Evolutionary conservation across 768 basidiomycete species (phyloP), one percentile per base, ranked within the genome.

Genomic region (Holtermanniella nyarrowii): DNA sequence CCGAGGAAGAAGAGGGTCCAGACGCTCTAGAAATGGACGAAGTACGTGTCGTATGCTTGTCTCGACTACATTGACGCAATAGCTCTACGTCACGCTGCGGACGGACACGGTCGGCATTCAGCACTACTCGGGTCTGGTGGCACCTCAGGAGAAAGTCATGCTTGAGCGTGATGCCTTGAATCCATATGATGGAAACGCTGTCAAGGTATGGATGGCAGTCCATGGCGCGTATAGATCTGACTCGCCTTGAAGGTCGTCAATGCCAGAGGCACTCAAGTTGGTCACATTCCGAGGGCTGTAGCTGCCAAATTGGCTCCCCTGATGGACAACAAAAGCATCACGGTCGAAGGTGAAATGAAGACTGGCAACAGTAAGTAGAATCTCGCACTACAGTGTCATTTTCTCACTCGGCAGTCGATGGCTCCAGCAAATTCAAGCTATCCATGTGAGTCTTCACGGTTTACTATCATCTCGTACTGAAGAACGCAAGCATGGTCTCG

Each of bases 51-150:
- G 31, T 37, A 37, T 37, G 31, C 16, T 37, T 7, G n/a, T n/a
- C n/a, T n/a, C n/a, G n/a, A n/a, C n/a, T n/a, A 37, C 31, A 7
- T 37, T 37, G 7, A 37, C 31, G 16, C 31, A 1, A 0, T 40
- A 89, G 68, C 67, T 86, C 20, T 86, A 84, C 63, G 78, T 80
- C 41, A 75, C 72, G 13, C 46, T 82, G 62, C 67, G 68, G 2
- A 78, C 83, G 0, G 81, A 78, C 44, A 79, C 88, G 10, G 88
- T 90, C 0, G 88, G 88, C 0, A 74, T 90, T 13, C 86, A 87
- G 63, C 88, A 90, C 62, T 90, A 90, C 63, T 45, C 50, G 81
- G 88, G 87, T 25, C 61, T 90, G 49, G 88, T 89, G 31, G 86
- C 82, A 14, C 69, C 79, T 1, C 86, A 84, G 20, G 87, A 91